Evolutionary conservation across 257 asterid genomes (phyloP), one percentile per base, ranked within the genome.

Genomic region (Scutellaria galericulata): DNA sequence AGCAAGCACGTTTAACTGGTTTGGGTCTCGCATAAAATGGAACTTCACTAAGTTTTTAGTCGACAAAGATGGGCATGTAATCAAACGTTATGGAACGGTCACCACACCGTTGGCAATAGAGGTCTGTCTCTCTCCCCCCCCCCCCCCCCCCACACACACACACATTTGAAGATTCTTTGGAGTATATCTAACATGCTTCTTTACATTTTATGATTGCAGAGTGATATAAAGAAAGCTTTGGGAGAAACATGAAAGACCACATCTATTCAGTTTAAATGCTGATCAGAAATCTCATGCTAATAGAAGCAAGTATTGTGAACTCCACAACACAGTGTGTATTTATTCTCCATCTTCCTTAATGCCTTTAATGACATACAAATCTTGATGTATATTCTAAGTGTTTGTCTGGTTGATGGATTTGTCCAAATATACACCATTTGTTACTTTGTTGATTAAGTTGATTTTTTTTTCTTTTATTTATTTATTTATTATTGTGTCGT

Each of bases 11-110:
- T 83, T 90, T 44, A 81, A 93, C 11, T 73, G 71, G 46, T 86
- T 75, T 7, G 91, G 97, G 35, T 86, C 91, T 20, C 71, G 91
- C 73, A 89, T 91, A 77, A 91, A 89, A 70, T 93, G 97, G 98
- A 93, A 93, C 84, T 93, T 93, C 80, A 91, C 97, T 22, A 93
- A 93, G 87, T 93, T 93, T 75, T 71, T 93, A 61, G 92, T 93
- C 15, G 96, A 91, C 87, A 86, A 79, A 81, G 95, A 91, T 37
- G 98, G 98, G 20, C 73, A 60, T 40, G 97, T 93, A 27, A 80
- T 91, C 73, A 39, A 45, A 48, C 97, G 96, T 27, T 93, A 86
- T 75, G 90, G 82, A 75, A 39, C 96, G 7, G 12, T 89, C 10
- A 88, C 96, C 75, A 0, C 86, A 7, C 98, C 97, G 0, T 72